Base-by-base conservation (phyloP, 345 rosid genomes). In the Salix viminalis region DNA sequence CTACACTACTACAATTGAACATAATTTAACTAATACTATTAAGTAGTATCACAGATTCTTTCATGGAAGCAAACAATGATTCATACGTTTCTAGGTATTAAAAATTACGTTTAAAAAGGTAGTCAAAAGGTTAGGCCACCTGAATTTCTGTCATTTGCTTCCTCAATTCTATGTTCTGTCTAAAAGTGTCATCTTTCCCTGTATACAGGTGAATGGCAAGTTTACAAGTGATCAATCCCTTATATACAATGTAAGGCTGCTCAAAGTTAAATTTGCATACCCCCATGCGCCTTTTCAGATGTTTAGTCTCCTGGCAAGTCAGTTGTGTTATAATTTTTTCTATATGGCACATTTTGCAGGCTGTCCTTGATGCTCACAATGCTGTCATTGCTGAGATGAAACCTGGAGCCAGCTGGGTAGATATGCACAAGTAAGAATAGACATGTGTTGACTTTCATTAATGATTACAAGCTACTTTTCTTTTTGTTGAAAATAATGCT, bases 401-500 rank as follows among this genome's bases (percentile, higher is more conserved):
- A 82, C 98, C 97, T 67, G 97, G 94, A 72, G 86, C 91, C 28
- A 86, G 84, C 91, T 94, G 96, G 96, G 88, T 94, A 36, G 91
- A 92, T 83, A 94, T 92, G 98, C 96, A 91, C 88, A 91, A 87
- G 98, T 94, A 88, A 90, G 96, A 26, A 26, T 75, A 36, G 42
- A 23, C 65, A 14, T 46, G 69, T 75, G 19, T 28, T 68, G 39
- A 73, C 74, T 6, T 7, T 48, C 23, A 9, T 11, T 28, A 26
- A 48, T 37, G 39, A 32, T 24, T 19, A 19, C 30, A 37, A 44
- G 34, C 18, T 26, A 58, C 66, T 54, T 74, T 15, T 23, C 6
- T 32, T n/a, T 76, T 58, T 42, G 34, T 28, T 1, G 28, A 41
- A 24, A 74, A 3, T 44, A 13, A 14, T 44, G 50, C 50, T 13